These are phyloP conservation scores for Chlamydomonas reinhardtii DNA, from an alignment of 163 green algal species.

Conservation along the genomic window DNA sequence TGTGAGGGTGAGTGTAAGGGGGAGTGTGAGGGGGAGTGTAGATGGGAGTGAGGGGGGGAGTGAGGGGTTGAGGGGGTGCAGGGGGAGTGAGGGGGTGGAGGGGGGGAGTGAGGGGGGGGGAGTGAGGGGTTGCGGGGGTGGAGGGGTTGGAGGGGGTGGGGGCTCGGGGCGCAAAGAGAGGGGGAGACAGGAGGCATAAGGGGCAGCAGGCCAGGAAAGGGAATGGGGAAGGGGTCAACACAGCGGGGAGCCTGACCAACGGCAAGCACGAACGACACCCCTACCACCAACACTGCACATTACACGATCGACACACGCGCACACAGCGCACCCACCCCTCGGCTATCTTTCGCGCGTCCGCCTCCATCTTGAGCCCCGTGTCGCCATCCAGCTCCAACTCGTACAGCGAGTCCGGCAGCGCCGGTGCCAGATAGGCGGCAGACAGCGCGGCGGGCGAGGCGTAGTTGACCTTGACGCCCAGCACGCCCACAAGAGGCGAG, in stretches of 20 bases:
- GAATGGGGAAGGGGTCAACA: too few relatives aligned
- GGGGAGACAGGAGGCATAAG: too few relatives aligned
- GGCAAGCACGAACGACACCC: too few relatives aligned
- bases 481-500: constrained; percentile 1
- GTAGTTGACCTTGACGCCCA: constrained; percentile 21
- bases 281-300: too few relatives aligned
- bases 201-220: too few relatives aligned
- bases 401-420: constrained; percentile 37
- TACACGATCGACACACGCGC: too few relatives aligned
- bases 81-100: too few relatives aligned
- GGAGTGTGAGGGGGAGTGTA: background rate
- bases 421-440: constrained; percentile 1
- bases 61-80: background rate
- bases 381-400: constrained; percentile 26
- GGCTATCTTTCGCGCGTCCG: background rate
- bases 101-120: too few relatives aligned
- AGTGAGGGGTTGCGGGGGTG: too few relatives aligned
- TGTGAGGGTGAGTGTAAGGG: background rate
- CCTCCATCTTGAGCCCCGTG: background rate
- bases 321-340: constrained; percentile 15
- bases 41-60: background rate
- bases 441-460: background rate
- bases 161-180: too few relatives aligned
- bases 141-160: too few relatives aligned
- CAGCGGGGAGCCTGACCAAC: too few relatives aligned